These are phyloP conservation scores for Vicia faba DNA, from an alignment of 306 rosid genomes.

Conservation along the genomic window DNA sequence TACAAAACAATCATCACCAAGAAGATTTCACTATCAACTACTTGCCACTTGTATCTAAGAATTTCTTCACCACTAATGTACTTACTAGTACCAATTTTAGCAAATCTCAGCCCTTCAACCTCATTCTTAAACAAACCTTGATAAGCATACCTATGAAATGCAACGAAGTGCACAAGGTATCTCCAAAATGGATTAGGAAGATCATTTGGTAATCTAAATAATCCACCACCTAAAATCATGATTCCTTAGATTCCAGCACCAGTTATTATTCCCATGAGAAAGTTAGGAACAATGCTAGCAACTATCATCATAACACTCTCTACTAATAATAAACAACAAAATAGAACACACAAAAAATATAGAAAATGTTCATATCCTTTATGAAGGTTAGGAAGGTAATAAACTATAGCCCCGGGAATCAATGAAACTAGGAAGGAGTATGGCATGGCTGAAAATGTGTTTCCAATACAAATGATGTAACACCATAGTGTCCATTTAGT, in stretches of 20 bases:
- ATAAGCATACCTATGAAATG: background rate
- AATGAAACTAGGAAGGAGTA: background rate
- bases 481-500: slow-evolving; percentile 3
- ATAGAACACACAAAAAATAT: background rate
- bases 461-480: background rate
- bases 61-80: slow-evolving; percentile 42
- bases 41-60: slow-evolving; percentile 36
- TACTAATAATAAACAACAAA: background rate
- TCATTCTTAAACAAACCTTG: background rate
- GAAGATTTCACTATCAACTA: slow-evolving; percentile 50
- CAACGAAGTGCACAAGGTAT: background rate
- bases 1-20: slow-evolving; percentile 50
- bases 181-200: background rate
- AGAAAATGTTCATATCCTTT: slow-evolving; percentile 4
- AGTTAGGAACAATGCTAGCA: background rate
- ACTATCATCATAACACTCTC: slow-evolving; percentile 3
- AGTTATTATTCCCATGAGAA: background rate
- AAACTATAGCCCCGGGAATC: background rate
- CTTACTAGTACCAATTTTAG: background rate
- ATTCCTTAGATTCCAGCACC: slow-evolving; percentile 1
- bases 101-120: background rate
- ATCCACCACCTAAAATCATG: background rate
- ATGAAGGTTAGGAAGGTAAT: slow-evolving; percentile 6
- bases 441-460: background rate
- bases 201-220: slow-evolving; percentile 1